Evolutionary conservation across 2,329 filamentous ascomycete genomes (phyloP), one percentile per base, ranked within the genome.

Genomic region (Fusarium ambrosium): DNA sequence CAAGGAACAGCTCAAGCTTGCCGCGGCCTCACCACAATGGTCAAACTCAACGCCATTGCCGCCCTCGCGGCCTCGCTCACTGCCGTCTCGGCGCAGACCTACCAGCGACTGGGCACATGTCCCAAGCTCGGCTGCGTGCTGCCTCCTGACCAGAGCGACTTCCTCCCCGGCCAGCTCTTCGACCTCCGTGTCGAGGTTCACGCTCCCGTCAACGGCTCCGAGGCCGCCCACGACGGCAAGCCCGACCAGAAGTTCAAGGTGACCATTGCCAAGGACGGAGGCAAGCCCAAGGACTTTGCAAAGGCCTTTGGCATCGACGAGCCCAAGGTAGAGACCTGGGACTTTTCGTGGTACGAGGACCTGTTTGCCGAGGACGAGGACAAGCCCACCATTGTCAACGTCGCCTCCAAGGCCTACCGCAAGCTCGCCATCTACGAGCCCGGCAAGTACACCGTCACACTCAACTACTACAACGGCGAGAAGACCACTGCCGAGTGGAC

Each of bases 291-390:
- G 80, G 84, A 87, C 66, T 90, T 91, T 45, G 86, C 91, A 18
- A 85, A 90, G 45, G 95, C 90, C 84, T 96, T 97, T 85, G 86
- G 87, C n/a, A 79, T 93, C 39, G 79, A 88, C 3, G 93, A 96
- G 81, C 92, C 94, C 22, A 84, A 90, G 81, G 84, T 97, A 18
- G 94, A 97, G 87, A 92, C 87, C 73, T 97, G 94, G 94, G 89
- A 91, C 75, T 97, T 97, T 80, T 88, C 88, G n/a, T 97, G 93
- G 93, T 96, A 90, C 79, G 94, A 96, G 85, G 93, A 97, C 78
- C 89, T 95, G 29, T 97, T 94, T 80, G 94, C 94, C 32, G 85
- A 91, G 79, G 94, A 95, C 77, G 91, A 90, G 4, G 84, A 89
- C 22, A 91, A 88, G 39, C 89, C 93, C 6, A 93, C 92, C 1